A percentile compares a stretch with the other conserved stretches of the same genome.
phyloP scores from a whole-genome alignment of 2,329 filamentous ascomycete species.

The Fusarium sp. region DNA sequence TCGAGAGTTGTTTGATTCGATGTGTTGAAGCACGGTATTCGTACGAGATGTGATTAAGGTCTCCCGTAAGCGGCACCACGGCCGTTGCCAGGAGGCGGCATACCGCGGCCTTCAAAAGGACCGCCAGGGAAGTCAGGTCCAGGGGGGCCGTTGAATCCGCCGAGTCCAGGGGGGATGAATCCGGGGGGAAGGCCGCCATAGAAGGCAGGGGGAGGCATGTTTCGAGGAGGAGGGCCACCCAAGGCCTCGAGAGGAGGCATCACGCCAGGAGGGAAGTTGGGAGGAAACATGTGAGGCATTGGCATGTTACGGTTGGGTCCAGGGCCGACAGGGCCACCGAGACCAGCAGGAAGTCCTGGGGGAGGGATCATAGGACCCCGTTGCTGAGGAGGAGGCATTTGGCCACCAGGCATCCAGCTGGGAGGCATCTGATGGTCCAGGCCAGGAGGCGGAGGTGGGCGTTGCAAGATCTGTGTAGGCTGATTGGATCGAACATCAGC shows the following conservation, averaged over 20 bases:
- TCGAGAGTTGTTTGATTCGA: background rate
- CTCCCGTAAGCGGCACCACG: slow-evolving; percentile 48
- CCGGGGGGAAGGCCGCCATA: slow-evolving; percentile 60
- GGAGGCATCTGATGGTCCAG: slow-evolving; percentile 69
- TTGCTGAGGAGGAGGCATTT: slow-evolving; percentile 54
- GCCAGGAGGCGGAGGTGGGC: slow-evolving; percentile 67
- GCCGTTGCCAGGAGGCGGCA: slow-evolving; percentile 59
- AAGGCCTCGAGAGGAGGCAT: slow-evolving; percentile 61
- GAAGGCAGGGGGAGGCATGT: slow-evolving; percentile 66
- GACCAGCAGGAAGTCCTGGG: slow-evolving; percentile 58
- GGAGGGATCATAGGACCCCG: slow-evolving; percentile 67
- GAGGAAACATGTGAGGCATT: slow-evolving; percentile 68
- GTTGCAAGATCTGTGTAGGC: slow-evolving; percentile 71
- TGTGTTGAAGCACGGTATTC: background rate
- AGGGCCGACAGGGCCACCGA: slow-evolving; percentile 37
- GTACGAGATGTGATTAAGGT: slow-evolving; percentile 27
- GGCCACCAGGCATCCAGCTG: slow-evolving; percentile 60
- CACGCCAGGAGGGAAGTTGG: slow-evolving; percentile 64
- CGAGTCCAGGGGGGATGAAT: slow-evolving; percentile 65
- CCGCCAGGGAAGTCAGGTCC: slow-evolving; percentile 57
- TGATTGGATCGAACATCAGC: slow-evolving; percentile 59
- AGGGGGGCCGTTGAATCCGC: slow-evolving; percentile 63
- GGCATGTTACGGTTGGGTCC: slow-evolving; percentile 53
- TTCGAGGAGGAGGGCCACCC: slow-evolving; percentile 61
- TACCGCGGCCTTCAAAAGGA: slow-evolving; percentile 64